Percentiles rank a stretch among this genome's conserved stretches.
Conservation (phyloP, 306 rosid genomes). For the Lagenaria siceraria region DNA sequence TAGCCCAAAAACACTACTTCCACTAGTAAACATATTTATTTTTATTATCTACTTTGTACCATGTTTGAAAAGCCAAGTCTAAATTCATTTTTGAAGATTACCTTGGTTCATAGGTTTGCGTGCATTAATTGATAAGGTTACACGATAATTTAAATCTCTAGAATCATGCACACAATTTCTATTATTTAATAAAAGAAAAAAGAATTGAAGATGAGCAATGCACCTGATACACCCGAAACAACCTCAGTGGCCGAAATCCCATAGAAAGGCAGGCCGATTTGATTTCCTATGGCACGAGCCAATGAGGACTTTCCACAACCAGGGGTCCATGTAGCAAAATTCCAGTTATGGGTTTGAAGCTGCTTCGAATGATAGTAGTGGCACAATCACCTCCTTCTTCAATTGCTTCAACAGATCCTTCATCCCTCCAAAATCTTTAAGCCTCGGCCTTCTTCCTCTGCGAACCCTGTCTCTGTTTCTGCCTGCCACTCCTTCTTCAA, state of each 20-base stretch:
- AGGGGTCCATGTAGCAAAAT: slow-evolving; percentile 66
- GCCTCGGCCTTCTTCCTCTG: slow-evolving; percentile 31
- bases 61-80: too few species aligned
- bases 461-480: slow-evolving; percentile 13
- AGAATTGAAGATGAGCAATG: neutral
- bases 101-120: too few species aligned
- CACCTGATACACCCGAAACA: slow-evolving; percentile 66
- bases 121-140: too few species aligned
- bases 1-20: too few species aligned
- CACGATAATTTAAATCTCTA: neutral
- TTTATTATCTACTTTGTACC: too few species aligned
- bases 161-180: neutral
- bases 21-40: too few species aligned
- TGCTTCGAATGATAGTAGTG: slow-evolving; percentile 37
- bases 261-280: slow-evolving; percentile 53
- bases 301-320: slow-evolving; percentile 67
- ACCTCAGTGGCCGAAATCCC: slow-evolving; percentile 54
- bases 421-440: slow-evolving; percentile 65
- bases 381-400: slow-evolving; percentile 44
- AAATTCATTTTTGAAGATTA: too few species aligned
- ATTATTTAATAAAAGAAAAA: neutral
- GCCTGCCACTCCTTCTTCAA: too few species aligned
- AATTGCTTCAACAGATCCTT: slow-evolving; percentile 33
- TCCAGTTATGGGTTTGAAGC: slow-evolving; percentile 41
- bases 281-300: slow-evolving; percentile 78